Conservation (phyloP, 2,329 filamentous ascomycete genomes). For the Didymella pinodella region DNA sequence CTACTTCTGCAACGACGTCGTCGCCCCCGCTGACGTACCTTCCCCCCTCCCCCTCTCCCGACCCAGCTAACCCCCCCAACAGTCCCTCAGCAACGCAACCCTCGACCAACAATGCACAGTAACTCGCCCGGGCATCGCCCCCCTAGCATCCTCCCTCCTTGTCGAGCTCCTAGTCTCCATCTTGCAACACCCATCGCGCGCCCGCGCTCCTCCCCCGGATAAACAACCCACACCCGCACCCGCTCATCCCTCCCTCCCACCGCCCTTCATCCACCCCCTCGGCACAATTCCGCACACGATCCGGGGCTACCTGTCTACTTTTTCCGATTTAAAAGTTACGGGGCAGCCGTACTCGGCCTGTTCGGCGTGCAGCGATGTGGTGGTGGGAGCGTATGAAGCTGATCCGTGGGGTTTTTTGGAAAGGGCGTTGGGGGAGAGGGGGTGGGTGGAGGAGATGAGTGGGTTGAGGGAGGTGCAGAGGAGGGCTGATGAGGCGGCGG, state of each 20-base stretch:
- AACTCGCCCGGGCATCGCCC: constrained; percentile 88
- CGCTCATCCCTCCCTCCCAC: constrained; percentile 42
- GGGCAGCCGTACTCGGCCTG: constrained; percentile 82
- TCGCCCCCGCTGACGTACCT: constrained; percentile 89
- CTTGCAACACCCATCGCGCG: constrained; percentile 70
- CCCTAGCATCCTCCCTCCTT: constrained; percentile 87
- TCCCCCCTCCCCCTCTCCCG: constrained; percentile 2
- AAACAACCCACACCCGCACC: constrained; percentile 4
- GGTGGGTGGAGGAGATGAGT: constrained; percentile 80
- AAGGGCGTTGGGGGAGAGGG: constrained; percentile 74
- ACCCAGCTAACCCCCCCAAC: background rate
- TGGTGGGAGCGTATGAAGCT: constrained; percentile 71
- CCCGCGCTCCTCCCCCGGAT: constrained; percentile 43
- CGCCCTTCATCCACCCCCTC: constrained; percentile 65
- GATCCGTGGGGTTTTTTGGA: constrained; percentile 81
- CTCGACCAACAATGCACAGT: constrained; percentile 98
- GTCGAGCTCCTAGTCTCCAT: constrained; percentile 90
- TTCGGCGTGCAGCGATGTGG: constrained; percentile 77
- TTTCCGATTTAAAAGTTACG: constrained; percentile 75
- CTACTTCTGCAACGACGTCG: constrained; percentile 98
- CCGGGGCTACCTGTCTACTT: constrained; percentile 77
- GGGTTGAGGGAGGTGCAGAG: constrained; percentile 73
- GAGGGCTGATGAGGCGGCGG: constrained; percentile 56
- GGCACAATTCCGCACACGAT: constrained; percentile 81
- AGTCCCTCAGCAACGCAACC: constrained; percentile 94